Conservation (phyloP, 306 rosid genomes). For the Trifolium fragiferum region DNA sequence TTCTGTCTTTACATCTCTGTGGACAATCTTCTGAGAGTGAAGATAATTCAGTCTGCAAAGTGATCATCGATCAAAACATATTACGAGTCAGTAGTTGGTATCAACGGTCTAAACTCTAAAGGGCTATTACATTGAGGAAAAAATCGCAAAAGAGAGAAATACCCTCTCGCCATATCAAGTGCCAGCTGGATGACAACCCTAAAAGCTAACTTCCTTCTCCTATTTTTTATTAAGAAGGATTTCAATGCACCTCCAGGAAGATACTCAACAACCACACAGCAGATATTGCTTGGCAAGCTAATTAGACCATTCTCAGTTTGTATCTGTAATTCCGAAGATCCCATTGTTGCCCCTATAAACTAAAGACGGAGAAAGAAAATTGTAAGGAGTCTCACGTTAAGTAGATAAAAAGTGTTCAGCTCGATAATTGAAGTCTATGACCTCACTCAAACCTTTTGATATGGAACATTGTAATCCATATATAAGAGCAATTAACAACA, state of each 20-base stretch:
- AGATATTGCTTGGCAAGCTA: constrained; percentile 85
- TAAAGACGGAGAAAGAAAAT: constrained; percentile 44
- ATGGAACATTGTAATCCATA: not conserved
- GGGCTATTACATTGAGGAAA: not conserved
- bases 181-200: constrained; percentile 90
- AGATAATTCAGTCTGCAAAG: constrained; percentile 82
- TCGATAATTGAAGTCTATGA: not conserved
- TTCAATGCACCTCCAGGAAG: constrained; percentile 86
- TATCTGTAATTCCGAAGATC: constrained; percentile 81
- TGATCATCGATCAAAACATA: constrained; percentile 25
- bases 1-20: constrained; percentile 97
- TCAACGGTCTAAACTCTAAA: not conserved
- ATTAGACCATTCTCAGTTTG: constrained; percentile 88
- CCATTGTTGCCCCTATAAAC: constrained; percentile 98
- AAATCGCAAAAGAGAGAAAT: constrained; percentile 25
- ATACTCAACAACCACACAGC: constrained; percentile 96
- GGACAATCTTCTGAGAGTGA: constrained; percentile 95
- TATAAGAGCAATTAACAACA: not conserved
- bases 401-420: not conserved
- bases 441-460: not conserved
- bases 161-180: constrained; percentile 98
- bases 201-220: constrained; percentile 90
- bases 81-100: not conserved
- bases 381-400: not conserved
- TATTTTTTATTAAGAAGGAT: constrained; percentile 81